Evolutionary conservation across 169 alveolate species (phyloP), one percentile per base, ranked within the genome.

Genomic region (Plasmodium cynomolgi): DNA sequence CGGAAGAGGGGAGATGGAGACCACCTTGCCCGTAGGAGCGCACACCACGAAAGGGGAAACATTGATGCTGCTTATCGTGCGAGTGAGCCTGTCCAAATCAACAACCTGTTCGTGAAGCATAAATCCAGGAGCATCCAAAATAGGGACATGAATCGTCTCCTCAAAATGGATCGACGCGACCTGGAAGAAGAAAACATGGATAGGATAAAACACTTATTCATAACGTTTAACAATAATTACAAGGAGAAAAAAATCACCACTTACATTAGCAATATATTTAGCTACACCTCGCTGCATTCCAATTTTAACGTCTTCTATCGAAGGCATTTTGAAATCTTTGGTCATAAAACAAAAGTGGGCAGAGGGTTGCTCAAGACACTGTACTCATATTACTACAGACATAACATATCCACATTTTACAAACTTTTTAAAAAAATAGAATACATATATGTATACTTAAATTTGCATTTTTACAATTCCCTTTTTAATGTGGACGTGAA

Each of bases 141-240:
- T 23, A 90, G 39, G 15, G 72, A n/a, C 74, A 31, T 90, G 41
- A 58, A 90, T 62, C 41, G 44, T 41, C 23, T 90, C 9, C 74
- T 90, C 34, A 41, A 80, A 68, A 33, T 74, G n/a, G 72, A 90
- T 8, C 71, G 29, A 41, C 75, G 74, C 0, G 77, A 39, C 41
- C 56, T 79, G 4, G 93, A 84, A n/a, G 94, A 90, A 20, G 94
- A 90, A 81, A 90, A 79, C 50, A 58, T 90, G 3, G 94, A 90
- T 26, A 58, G 88, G 31, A 80, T 90, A 80, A 90, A 39, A 80
- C 81, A 90, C 11, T 68, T 90, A 23, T 90, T 90, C 50, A 54
- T 90, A 26, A 80, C 86, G 29, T 90, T 90, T 90, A 80, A 80
- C 54, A 84, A 80, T 54, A 80, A 90, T 74, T 79, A 80, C 73